Evolutionary conservation across 129 eudicot species (phyloP), one percentile per base, ranked within the genome.

Genomic region (Ambrosia artemisiifolia): DNA sequence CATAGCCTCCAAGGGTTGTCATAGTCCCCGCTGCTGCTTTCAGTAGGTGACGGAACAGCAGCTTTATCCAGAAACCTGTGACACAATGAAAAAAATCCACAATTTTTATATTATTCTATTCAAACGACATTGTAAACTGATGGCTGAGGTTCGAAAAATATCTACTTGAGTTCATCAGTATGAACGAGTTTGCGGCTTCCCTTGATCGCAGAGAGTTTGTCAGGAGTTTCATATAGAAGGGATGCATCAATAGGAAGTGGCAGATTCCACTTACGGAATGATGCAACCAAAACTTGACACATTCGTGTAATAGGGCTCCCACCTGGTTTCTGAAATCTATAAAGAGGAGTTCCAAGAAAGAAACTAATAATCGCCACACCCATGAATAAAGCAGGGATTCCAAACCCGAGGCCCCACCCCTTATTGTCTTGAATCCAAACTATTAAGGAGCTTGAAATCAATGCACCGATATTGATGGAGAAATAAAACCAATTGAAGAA

Each of bases 361-460:
- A 93, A 90, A 62, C 92, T 83, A 30, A 62, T 74, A 62, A 93
- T 83, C 67, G 98, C 92, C 65, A 90, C 44, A 33, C 86, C 92
- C 92, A 90, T 87, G 66, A 87, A 87, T 19, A 90, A 42, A 0
- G 98, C 88, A 44, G 98, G 92, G 74, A 93, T 87, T 9, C 98
- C 96, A 59, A 87, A 93, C 11, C 96, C 98, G 19, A 89, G 76
- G 63, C 95, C 96, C 98, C 98, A 93, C 24, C 95, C 96, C 30
- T 49, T 75, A 71, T 87, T 90, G 49, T 89, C 95, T 80, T 93
- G 96, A 72, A 82, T 83, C 90, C 92, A 93, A 59, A 93, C 96
- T 19, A 93, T 83, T 48, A 87, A 69, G 7, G 83, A 87, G 47
- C 90, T 87, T 40, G 96, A 83, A 47, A 93, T 44, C 13, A 93